These are phyloP conservation scores for Trichoderma afroharzianum DNA, from an alignment of 2,329 filamentous ascomycete species.

Conservation along the genomic window DNA sequence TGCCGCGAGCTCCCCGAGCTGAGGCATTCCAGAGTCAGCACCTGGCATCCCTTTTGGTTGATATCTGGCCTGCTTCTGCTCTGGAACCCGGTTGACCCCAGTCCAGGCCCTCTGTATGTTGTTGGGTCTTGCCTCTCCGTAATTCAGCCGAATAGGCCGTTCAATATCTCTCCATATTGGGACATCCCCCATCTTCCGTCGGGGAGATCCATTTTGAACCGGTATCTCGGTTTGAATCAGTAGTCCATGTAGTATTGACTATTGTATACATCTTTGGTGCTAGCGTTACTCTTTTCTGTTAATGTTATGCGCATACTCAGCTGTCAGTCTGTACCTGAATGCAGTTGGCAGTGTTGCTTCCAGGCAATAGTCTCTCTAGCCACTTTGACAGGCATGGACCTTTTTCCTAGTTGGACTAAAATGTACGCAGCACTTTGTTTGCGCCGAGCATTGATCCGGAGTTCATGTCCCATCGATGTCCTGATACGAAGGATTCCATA, in stretches of 20 bases:
- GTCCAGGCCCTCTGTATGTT: neutral
- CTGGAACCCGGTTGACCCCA: neutral
- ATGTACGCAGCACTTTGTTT: neutral
- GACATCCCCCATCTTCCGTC: neutral
- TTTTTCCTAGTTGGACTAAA: neutral
- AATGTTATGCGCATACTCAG: neutral
- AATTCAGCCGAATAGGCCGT: slow-evolving; percentile 16
- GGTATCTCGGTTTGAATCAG: slow-evolving; percentile 7
- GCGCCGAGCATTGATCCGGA: slow-evolving; percentile 8
- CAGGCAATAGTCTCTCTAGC: neutral
- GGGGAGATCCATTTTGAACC: neutral
- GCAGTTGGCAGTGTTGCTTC: neutral
- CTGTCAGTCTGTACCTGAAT: neutral
- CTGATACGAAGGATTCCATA: neutral
- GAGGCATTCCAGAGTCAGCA: neutral
- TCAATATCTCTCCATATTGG: neutral
- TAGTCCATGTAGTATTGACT: neutral
- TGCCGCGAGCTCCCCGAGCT: neutral
- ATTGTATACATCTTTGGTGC: neutral
- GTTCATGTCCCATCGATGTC: neutral
- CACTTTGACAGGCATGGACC: neutral
- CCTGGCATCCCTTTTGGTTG: neutral
- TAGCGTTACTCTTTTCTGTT: neutral
- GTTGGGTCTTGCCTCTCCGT: slow-evolving; percentile 4
- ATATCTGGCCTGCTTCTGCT: neutral